Evolutionary conservation across 129 eudicot species (phyloP).

Genomic region (Flaveria sonorensis): DNA sequence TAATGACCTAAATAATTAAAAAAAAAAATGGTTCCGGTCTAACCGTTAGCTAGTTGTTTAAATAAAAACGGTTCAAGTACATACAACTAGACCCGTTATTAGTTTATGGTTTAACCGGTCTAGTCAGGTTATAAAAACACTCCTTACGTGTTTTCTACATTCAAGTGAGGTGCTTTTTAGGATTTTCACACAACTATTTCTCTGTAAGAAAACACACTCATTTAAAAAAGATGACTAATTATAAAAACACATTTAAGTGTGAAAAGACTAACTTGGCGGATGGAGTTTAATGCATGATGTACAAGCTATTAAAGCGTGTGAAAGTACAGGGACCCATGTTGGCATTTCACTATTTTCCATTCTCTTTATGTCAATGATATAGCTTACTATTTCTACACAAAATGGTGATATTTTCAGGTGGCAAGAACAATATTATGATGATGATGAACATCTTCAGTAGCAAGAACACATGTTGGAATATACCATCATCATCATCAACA

Average conservation of each 20-base stretch:
- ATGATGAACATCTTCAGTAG: slow-evolving; percentile 53
- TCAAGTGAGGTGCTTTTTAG: neutral
- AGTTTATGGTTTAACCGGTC: no score
- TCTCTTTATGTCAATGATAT: slow-evolving; percentile 29
- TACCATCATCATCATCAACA: slow-evolving; percentile 21
- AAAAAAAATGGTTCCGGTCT: no score
- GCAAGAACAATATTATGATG: slow-evolving; percentile 50
- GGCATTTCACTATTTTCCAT: neutral
- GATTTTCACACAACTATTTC: neutral
- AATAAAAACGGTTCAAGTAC: no score
- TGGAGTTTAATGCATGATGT: neutral
- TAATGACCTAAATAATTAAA: no score
- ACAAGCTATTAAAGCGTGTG: neutral
- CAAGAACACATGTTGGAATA: slow-evolving; percentile 51
- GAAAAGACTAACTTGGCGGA: slow-evolving; percentile 15
- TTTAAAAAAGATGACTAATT: neutral
- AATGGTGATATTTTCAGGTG: slow-evolving; percentile 54
- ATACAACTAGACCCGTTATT: no score
- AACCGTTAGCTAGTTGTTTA: no score
- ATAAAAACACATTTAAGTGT: neutral
- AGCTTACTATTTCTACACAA: slow-evolving; percentile 33
- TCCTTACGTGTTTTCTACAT: no score
- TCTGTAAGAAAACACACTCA: no score
- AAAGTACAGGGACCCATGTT: slow-evolving; percentile 14
- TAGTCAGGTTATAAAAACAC: no score